These are phyloP conservation scores for Calvatia gigantea DNA, from an alignment of 768 basidiomycete species.

Conservation along the genomic window DNA sequence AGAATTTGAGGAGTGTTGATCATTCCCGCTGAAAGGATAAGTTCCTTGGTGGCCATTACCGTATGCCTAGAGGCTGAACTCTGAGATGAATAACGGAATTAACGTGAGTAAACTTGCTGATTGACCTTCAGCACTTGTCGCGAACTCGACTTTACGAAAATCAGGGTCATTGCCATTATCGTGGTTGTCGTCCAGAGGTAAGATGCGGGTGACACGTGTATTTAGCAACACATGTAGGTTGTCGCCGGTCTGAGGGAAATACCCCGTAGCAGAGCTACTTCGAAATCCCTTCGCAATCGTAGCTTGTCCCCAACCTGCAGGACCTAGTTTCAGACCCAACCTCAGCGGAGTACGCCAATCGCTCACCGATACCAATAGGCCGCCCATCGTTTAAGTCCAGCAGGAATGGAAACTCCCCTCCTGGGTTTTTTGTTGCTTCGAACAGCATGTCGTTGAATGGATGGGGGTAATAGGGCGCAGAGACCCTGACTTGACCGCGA, in stretches of 20 bases:
- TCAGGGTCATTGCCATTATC: neutral
- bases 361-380: slow-evolving; percentile 35
- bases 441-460: slow-evolving; percentile 19
- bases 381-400: slow-evolving; percentile 38
- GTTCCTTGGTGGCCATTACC: slow-evolving; percentile 15
- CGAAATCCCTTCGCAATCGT: slow-evolving; percentile 18
- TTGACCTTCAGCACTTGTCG: slow-evolving; percentile 2
- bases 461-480: neutral
- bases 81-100: too few relatives aligned
- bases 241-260: slow-evolving; percentile 17
- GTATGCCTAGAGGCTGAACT: neutral
- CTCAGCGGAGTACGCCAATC: neutral
- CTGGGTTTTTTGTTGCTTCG: slow-evolving; percentile 27
- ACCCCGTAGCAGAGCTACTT: slow-evolving; percentile 22
- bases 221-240: slow-evolving; percentile 29
- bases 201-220: slow-evolving; percentile 21
- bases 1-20: slow-evolving; percentile 19
- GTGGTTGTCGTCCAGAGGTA: neutral
- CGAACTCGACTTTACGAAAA: slow-evolving; percentile 12
- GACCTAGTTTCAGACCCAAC: neutral
- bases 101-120: neutral
- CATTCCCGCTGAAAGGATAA: slow-evolving; percentile 18
- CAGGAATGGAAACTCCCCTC: slow-evolving; percentile 34
- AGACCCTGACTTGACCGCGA: neutral
- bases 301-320: slow-evolving; percentile 19